Base-by-base conservation (phyloP, 2,329 filamentous ascomycete genomes). In the Chaetomium sp. region DNA sequence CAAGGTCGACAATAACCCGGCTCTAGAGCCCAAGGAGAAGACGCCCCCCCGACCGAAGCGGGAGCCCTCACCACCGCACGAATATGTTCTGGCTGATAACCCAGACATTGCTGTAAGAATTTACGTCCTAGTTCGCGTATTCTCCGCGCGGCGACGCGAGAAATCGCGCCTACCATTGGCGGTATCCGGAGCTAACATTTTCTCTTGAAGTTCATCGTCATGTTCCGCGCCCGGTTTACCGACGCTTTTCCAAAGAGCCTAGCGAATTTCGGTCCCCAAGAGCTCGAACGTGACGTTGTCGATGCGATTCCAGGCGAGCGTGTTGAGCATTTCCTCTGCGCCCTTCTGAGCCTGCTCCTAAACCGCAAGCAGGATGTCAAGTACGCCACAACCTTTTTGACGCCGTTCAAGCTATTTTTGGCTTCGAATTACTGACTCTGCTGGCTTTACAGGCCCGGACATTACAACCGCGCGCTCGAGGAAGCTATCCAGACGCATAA, bases 361-460 rank as follows among this genome's bases (percentile, higher is more conserved):
- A 99, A 99, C 78, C 89, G 95, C 77, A 98, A 99, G 83, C 97
- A 99, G 77, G 93, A 97, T 79, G 91, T 98, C 75, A 97, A 99
- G 95, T 98, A 86, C 78, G 92, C 68, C 23, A n/a, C 25, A 42
- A 42, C 19, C 33, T 12, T 29, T 38, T 31, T 19, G 54, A 55
- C 29, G 25, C n/a, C 12, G 12, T 7, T 19, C 16, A 16, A 49
- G 12, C 42, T 12, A 23, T 29, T 21, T 21, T 5, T 13, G 6
- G 1, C 19, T 35, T 23, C 7, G 3, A 12, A 53, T 62, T 62
- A 38, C 71, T 75, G 62, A 75, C 69, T 13, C 55, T 42, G 38
- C 47, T 49, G 7, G 27, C 35, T 67, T 25, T 38, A 31, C 71
- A 99, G 95, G 78, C 87, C 91, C 71, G 93, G 92, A 59, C 95